Base-by-base conservation (phyloP, 257 asterid genomes). In the Nicotiana otophora region DNA sequence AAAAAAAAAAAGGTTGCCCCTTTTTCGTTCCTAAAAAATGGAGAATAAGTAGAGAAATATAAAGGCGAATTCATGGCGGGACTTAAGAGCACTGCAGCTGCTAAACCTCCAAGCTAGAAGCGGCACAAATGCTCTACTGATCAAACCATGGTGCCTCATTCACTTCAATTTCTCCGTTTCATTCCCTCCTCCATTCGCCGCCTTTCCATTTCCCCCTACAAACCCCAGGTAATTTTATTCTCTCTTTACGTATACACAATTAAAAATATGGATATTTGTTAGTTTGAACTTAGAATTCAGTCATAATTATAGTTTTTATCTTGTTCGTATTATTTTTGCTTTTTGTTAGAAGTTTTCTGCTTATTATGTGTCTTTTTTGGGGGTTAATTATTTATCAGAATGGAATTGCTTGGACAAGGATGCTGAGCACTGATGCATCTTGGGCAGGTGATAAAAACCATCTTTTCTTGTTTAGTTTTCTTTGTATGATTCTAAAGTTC, bases 401-500 rank as follows among this genome's bases (percentile, higher is more conserved):
- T 87, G 84, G 84, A 60, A 82, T 82, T 85, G 66, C 81, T 64
- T 84, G 92, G 90, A 84, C 87, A 83, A 89, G 92, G 89, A 82
- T 74, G 64, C 87, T 34, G 79, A 83, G 82, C 62, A 86, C 88
- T 60, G 57, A 77, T 54, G 90, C 88, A 39, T 85, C 89, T 74
- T 85, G 92, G 26, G 57, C 91, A 23, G 97, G 97, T 91, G 79
- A 53, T 84, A 5, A 63, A 16, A 2, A 4, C 83, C 36, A 62
- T 81, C 3, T 78, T 69, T 53, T 23, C 54, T 64, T 84, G 80
- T 34, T 72, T 72, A 64, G 57, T 81, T 82, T 33, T 82, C 46
- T 28, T 82, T 72, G 17, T 69, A 2, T 16, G 20, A 23, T 19
- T 9, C 54, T 46, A 8, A 53, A 54, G n/a, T 1, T 36, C 77